Evolutionary conservation across 768 basidiomycete genomes (phyloP).

Genomic region (Mycena venus): DNA sequence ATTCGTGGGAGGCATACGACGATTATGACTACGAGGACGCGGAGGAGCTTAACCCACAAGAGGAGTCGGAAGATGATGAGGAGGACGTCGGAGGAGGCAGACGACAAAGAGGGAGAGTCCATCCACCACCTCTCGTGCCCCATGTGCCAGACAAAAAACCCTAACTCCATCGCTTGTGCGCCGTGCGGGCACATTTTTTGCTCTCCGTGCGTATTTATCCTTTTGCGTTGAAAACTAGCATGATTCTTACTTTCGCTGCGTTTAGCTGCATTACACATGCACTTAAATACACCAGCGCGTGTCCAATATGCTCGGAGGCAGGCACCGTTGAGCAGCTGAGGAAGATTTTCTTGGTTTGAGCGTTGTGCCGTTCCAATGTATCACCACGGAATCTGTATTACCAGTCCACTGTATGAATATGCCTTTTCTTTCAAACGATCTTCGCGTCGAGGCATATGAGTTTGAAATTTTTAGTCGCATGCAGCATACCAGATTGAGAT

Average conservation of each 20-base stretch:
- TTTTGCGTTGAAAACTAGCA: background rate
- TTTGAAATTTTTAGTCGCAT: constrained; percentile 52
- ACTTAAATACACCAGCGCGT: constrained; percentile 9
- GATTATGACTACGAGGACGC: constrained; percentile 36
- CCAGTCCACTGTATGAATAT: background rate
- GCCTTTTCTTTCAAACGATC: background rate
- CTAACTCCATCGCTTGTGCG: constrained; percentile 22
- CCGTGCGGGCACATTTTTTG: constrained; percentile 35
- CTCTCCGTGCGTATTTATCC: constrained; percentile 14
- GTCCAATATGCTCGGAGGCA: constrained; percentile 25
- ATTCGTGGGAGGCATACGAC: constrained; percentile 36
- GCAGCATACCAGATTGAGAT: constrained; percentile 54
- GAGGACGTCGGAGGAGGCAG: constrained; percentile 19
- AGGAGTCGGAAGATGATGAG: background rate
- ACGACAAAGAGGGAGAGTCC: constrained; percentile 5
- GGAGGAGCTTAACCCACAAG: constrained; percentile 25
- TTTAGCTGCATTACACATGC: constrained; percentile 19
- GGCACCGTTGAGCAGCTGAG: constrained; percentile 17
- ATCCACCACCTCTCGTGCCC: constrained; percentile 22
- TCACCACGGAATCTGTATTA: no score
- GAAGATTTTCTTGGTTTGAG: constrained; percentile 30
- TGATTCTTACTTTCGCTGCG: background rate
- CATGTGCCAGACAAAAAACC: background rate
- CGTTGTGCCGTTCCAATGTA: no score
- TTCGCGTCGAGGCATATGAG: background rate